A percentile compares a stretch with the other conserved stretches of the same genome.
Evolutionary conservation across 2,329 filamentous ascomycete genomes (phyloP).

Genomic region (Bisporella sp.): DNA sequence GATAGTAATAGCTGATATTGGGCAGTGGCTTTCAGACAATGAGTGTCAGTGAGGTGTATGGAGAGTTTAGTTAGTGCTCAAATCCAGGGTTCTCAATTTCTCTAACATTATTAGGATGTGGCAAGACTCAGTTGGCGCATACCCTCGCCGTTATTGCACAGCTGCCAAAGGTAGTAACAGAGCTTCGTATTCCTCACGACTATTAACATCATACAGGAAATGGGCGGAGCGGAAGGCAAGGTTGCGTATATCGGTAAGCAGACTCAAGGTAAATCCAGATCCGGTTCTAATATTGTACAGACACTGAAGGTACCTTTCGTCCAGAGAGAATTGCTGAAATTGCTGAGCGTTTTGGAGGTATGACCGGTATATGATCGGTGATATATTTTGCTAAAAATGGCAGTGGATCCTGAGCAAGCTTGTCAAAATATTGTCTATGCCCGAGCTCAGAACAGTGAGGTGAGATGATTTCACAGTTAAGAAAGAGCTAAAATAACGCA

Average conservation of each 20-base stretch:
- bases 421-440: slow-evolving; percentile 63
- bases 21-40: slow-evolving; percentile 59
- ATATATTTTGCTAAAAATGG: slow-evolving; percentile 7
- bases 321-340: slow-evolving; percentile 62
- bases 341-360: slow-evolving; percentile 54
- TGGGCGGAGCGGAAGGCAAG: slow-evolving; percentile 61
- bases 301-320: slow-evolving; percentile 59
- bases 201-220: slow-evolving; percentile 32
- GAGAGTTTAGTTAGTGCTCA: slow-evolving; percentile 42
- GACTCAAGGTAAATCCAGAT: not conserved
- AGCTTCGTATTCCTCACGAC: not conserved
- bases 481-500: slow-evolving; percentile 17
- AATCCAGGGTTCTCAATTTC: not conserved
- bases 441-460: slow-evolving; percentile 57
- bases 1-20: slow-evolving; percentile 2
- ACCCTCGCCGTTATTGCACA: slow-evolving; percentile 60
- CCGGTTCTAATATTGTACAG: slow-evolving; percentile 12
- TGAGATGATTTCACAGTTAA: slow-evolving; percentile 9
- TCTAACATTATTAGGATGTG: slow-evolving; percentile 38
- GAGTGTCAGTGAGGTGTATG: slow-evolving; percentile 60
- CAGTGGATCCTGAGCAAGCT: slow-evolving; percentile 47
- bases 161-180: slow-evolving; percentile 35
- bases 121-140: slow-evolving; percentile 64
- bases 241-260: slow-evolving; percentile 56
- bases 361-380: not conserved